phyloP scores from a whole-genome alignment of 768 basidiomycete species.

The Hygrophorus pudorinus region DNA sequence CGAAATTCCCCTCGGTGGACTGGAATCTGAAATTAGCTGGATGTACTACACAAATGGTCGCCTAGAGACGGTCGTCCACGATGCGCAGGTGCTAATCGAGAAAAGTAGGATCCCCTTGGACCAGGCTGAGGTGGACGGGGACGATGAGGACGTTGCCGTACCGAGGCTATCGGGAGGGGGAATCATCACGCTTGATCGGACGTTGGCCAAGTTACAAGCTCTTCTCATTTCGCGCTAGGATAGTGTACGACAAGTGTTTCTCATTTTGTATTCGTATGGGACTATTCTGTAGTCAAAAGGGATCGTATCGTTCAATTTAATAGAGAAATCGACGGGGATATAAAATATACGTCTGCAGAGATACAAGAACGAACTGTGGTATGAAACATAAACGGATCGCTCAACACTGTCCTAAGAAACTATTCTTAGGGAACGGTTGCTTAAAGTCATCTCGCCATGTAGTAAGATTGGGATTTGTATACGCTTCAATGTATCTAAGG shows the following conservation, averaged over 20 bases:
- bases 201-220: slow-evolving; percentile 52
- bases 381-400: background rate
- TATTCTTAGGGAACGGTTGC: slow-evolving; percentile 63
- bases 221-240: slow-evolving; percentile 20
- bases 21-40: slow-evolving; percentile 65
- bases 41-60: slow-evolving; percentile 58
- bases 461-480: slow-evolving; percentile 72
- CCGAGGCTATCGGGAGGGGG: slow-evolving; percentile 74
- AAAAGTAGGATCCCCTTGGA: slow-evolving; percentile 42
- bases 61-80: slow-evolving; percentile 57
- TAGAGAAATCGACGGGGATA: too few species aligned
- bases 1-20: slow-evolving; percentile 60
- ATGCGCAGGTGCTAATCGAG: slow-evolving; percentile 53
- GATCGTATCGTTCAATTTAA: too few species aligned
- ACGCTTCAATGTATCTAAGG: slow-evolving; percentile 53
- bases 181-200: slow-evolving; percentile 69
- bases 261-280: too few species aligned
- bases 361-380: too few species aligned
- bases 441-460: slow-evolving; percentile 59
- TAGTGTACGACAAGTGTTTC: too few species aligned
- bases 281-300: too few species aligned
- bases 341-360: too few species aligned
- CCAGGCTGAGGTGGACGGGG: slow-evolving; percentile 22
- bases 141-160: slow-evolving; percentile 44
- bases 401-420: slow-evolving; percentile 48